A percentile compares a stretch with the other conserved stretches of the same genome.
Conservation (phyloP, 192 early-diverging fungal genomes). For the Linnemannia hyalina region DNA sequence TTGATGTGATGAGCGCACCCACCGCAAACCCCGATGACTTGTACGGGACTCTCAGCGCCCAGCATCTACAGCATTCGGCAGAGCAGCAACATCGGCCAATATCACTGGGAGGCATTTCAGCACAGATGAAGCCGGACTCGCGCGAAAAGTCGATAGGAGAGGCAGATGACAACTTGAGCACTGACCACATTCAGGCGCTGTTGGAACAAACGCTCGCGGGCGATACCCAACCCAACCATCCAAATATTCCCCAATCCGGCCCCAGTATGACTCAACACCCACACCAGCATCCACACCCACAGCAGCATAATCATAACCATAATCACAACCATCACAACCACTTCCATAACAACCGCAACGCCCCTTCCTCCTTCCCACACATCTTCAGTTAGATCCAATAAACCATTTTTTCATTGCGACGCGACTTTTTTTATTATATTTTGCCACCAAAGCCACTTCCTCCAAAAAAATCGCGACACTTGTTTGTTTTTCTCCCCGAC, state of each 20-base stretch:
- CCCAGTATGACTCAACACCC: neutral
- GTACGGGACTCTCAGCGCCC: slow-evolving; percentile 5
- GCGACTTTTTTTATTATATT: slow-evolving; percentile 1
- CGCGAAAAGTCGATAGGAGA: neutral
- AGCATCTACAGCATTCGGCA: slow-evolving; percentile 2
- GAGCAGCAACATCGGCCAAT: neutral
- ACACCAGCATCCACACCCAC: neutral
- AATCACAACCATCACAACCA: neutral
- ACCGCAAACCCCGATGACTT: neutral
- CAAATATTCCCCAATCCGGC: neutral
- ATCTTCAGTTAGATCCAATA: neutral
- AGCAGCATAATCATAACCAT: neutral
- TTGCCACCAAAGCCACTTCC: slow-evolving; percentile 1
- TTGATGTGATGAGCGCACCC: neutral
- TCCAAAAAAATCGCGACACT: neutral
- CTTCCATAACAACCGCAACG: neutral
- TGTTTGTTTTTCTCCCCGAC: neutral
- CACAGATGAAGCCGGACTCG: neutral
- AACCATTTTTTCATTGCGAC: neutral
- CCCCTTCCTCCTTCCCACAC: neutral
- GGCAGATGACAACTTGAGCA: slow-evolving; percentile 1
- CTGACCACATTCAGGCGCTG: slow-evolving; percentile 21
- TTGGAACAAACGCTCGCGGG: slow-evolving; percentile 30
- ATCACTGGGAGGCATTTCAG: neutral
- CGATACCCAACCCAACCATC: slow-evolving; percentile 19